phyloP scores from a whole-genome alignment of 208 protist species.

The Phytomonas francai region DNA sequence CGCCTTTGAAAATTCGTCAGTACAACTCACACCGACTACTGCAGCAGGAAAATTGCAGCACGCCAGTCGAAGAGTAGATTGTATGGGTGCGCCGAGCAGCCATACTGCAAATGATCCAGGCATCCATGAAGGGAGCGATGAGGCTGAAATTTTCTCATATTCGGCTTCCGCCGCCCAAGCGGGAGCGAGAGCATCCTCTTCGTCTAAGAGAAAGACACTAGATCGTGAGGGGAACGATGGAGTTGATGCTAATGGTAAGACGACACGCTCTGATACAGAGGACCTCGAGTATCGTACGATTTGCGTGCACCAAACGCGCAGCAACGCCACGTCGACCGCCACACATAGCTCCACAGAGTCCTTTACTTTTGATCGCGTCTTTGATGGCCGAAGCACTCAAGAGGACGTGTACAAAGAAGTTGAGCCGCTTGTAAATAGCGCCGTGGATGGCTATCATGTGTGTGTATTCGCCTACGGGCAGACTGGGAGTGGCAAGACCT shows the following conservation, averaged over 20 bases:
- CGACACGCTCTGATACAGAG: not conserved
- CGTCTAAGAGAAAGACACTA: not conserved
- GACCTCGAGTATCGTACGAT: constrained; percentile 9
- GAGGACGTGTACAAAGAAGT: constrained; percentile 82
- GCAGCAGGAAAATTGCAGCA: not conserved
- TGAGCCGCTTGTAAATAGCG: constrained; percentile 84
- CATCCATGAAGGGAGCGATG: not conserved
- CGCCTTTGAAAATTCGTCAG: not conserved
- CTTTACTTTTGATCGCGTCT: constrained; percentile 51
- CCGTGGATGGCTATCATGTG: constrained; percentile 87
- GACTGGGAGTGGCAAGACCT: constrained; percentile 89
- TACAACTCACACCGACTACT: not conserved
- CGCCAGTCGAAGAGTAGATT: not conserved
- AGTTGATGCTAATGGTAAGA: not conserved
- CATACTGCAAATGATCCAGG: not conserved
- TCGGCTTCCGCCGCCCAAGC: not conserved
- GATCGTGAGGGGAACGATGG: not conserved
- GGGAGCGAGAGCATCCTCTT: not conserved
- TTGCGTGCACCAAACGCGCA: constrained; percentile 37
- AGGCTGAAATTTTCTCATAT: not conserved
- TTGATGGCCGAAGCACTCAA: constrained; percentile 27
- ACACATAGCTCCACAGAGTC: constrained; percentile 21
- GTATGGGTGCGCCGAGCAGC: not conserved
- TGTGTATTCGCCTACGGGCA: constrained; percentile 92
- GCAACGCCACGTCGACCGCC: constrained; percentile 70